phyloP scores from a whole-genome alignment of 345 rosid species.

The Heritiera fomes region DNA sequence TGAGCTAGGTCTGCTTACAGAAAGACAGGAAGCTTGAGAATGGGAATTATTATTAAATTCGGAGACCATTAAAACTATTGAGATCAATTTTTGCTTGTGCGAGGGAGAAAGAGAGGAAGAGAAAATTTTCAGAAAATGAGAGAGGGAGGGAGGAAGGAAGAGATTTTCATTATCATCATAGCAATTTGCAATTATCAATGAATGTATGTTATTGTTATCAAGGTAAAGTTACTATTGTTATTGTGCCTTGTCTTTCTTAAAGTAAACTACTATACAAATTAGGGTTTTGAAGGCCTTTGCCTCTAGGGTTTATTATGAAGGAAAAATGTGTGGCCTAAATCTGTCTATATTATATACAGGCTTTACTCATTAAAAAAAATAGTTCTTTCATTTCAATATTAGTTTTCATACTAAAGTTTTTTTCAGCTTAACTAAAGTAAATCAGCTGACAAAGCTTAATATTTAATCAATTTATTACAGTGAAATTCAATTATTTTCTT shows the following conservation, averaged over 20 bases:
- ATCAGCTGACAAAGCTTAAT: background rate
- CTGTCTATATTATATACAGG: background rate
- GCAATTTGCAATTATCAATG: background rate
- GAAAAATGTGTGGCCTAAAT: background rate
- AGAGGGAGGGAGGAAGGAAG: background rate
- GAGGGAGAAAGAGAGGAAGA: background rate
- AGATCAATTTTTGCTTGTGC: background rate
- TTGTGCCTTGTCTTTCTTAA: constrained; percentile 20
- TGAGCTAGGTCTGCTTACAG: constrained; percentile 7
- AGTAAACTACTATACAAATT: constrained; percentile 30
- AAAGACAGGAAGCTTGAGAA: background rate
- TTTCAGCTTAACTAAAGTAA: background rate
- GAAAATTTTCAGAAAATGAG: background rate
- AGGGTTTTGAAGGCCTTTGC: constrained; percentile 43
- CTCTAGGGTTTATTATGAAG: constrained; percentile 38
- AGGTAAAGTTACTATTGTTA: constrained; percentile 32
- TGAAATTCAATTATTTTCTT: constrained; percentile 12
- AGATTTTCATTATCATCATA: constrained; percentile 12
- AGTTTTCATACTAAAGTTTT: background rate
- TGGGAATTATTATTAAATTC: constrained; percentile 3
- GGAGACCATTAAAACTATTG: background rate
- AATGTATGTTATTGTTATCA: constrained; percentile 18
- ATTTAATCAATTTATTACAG: background rate
- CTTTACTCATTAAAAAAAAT: constrained; percentile 3
- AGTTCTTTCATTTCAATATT: background rate